Evolutionary conservation across 192 early-diverging fungal genomes (phyloP).

Genomic region (Spizellomyces sp.): DNA sequence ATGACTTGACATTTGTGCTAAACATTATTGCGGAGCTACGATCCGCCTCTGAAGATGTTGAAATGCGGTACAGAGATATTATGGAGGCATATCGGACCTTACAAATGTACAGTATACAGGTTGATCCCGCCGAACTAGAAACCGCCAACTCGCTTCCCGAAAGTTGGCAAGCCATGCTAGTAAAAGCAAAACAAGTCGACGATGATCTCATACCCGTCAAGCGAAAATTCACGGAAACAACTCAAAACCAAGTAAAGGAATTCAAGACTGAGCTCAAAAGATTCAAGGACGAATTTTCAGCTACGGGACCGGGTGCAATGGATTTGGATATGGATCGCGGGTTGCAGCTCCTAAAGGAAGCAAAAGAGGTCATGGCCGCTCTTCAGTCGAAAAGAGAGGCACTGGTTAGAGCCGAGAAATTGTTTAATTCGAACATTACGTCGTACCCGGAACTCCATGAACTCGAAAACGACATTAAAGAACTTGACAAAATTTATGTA

Average conservation of each 20-base stretch:
- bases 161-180: conserved; percentile 55
- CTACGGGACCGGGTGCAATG: conserved; percentile 58
- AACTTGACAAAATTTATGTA: conserved; percentile 61
- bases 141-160: conserved; percentile 45
- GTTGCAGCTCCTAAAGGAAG: conserved; percentile 48
- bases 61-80: conserved; percentile 54
- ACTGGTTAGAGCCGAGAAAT: conserved; percentile 62
- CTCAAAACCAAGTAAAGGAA: conserved; percentile 53
- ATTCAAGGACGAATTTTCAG: conserved; percentile 57
- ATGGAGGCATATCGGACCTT: conserved; percentile 63
- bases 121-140: conserved; percentile 44
- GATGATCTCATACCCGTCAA: conserved; percentile 60
- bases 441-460: conserved; percentile 65
- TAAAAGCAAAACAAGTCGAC: conserved; percentile 50
- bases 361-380: conserved; percentile 45
- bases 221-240: conserved; percentile 60
- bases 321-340: conserved; percentile 59
- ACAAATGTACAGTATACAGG: conserved; percentile 50
- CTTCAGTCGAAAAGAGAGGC: conserved; percentile 48
- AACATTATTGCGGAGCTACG: conserved; percentile 61
- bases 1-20: conserved; percentile 64
- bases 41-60: conserved; percentile 57
- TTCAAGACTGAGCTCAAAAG: conserved; percentile 52
- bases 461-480: conserved; percentile 57
- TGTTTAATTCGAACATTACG: conserved; percentile 62